Percentiles rank a stretch among this genome's conserved stretches.
These are phyloP conservation scores for Plasmodium gallinaceum DNA, from an alignment of 169 alveolate species.

Conservation along the genomic window DNA sequence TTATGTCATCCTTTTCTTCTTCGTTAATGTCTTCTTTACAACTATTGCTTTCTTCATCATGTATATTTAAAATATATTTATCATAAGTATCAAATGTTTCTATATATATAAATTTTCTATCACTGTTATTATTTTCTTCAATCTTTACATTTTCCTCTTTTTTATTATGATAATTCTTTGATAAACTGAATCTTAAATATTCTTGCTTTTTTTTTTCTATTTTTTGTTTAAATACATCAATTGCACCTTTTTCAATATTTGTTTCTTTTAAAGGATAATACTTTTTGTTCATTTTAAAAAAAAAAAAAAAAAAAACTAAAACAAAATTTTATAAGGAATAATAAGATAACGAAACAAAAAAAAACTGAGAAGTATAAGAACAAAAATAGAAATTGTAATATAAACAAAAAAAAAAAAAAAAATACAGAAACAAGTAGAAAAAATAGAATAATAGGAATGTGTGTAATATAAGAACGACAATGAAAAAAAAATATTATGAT, in stretches of 20 bases:
- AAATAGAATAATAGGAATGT: background rate
- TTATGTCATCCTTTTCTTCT: conserved; percentile 1
- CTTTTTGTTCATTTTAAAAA: conserved; percentile 30
- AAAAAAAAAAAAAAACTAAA: background rate
- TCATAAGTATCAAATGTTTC: conserved; percentile 57
- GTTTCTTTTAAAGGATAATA: conserved; percentile 30
- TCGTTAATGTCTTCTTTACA: conserved; percentile 5
- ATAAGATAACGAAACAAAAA: background rate
- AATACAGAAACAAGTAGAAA: background rate
- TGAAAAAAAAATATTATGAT: background rate
- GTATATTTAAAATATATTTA: conserved; percentile 47
- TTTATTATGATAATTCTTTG: conserved; percentile 21
- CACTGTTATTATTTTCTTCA: conserved; percentile 3
- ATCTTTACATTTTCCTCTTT: conserved; percentile 22
- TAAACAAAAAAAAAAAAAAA: background rate
- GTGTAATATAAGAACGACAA: background rate
- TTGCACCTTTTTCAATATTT: conserved; percentile 41
- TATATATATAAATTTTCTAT: conserved; percentile 31
- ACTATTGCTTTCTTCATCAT: conserved; percentile 48
- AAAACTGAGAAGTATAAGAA: background rate
- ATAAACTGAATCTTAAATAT: conserved; percentile 39
- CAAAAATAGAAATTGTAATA: background rate
- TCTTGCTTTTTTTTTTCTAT: conserved; percentile 51
- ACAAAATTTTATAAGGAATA: background rate
- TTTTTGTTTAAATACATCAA: conserved; percentile 57